A percentile compares a stretch with the other conserved stretches of the same genome.
Conservation (phyloP, 345 rosid species). For the Gossypium herbaceum region DNA sequence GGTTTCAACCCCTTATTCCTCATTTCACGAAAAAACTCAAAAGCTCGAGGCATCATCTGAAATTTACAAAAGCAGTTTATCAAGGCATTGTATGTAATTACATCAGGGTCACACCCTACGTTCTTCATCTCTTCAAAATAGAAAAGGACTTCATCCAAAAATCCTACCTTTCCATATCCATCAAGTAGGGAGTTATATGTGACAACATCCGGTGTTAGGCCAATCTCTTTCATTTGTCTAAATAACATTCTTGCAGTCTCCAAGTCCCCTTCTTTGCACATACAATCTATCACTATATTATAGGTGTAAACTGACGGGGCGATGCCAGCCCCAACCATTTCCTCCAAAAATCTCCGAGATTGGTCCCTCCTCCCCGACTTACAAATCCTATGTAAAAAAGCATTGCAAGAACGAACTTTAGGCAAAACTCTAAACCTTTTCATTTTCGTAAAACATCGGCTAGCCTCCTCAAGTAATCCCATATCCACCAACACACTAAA, state of each 20-base stretch:
- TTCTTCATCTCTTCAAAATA: slow-evolving; percentile 57
- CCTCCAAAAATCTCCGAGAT: slow-evolving; percentile 39
- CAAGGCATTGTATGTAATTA: slow-evolving; percentile 54
- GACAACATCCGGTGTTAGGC: slow-evolving; percentile 56
- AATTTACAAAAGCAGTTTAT: slow-evolving; percentile 62
- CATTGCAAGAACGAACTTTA: slow-evolving; percentile 61
- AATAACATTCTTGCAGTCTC: slow-evolving; percentile 43
- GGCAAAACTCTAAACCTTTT: slow-evolving; percentile 53
- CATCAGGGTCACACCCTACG: slow-evolving; percentile 47
- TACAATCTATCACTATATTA: slow-evolving; percentile 60
- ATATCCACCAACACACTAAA: slow-evolving; percentile 61
- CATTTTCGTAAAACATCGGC: slow-evolving; percentile 49
- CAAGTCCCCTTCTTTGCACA: slow-evolving; percentile 64
- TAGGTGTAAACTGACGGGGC: slow-evolving; percentile 52
- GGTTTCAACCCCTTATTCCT: slow-evolving; percentile 47
- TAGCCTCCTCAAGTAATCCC: slow-evolving; percentile 61
- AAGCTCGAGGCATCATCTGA: slow-evolving; percentile 37
- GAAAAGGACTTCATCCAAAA: slow-evolving; percentile 39
- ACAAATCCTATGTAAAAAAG: slow-evolving; percentile 45
- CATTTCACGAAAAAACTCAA: slow-evolving; percentile 52
- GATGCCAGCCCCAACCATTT: slow-evolving; percentile 50
- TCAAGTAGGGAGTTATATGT: slow-evolving; percentile 69
- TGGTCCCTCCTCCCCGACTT: slow-evolving; percentile 33
- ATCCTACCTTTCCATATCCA: slow-evolving; percentile 60
- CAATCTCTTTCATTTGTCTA: slow-evolving; percentile 51